phyloP scores from a whole-genome alignment of 2,329 filamentous ascomycete genomes.

The Emmonsiellopsis sp. region DNA sequence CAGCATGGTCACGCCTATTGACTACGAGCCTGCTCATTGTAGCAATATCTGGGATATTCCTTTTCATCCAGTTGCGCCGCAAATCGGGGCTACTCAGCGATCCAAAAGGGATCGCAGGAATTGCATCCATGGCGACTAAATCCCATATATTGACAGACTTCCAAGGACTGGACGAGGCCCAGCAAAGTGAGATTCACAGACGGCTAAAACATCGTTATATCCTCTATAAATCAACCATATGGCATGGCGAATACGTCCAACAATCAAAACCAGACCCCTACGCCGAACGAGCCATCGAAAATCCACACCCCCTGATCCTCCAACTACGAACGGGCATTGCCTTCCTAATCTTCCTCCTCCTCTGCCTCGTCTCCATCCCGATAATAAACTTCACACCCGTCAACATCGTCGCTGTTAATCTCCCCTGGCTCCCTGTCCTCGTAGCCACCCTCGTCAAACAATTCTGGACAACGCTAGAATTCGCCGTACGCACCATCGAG shows the following conservation, averaged over 20 bases:
- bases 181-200: constrained; percentile 37
- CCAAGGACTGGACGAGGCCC: constrained; percentile 35
- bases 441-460: constrained; percentile 39
- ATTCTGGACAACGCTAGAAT: constrained; percentile 40
- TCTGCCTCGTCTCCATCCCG: constrained; percentile 32
- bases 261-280: constrained; percentile 22
- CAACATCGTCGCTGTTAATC: constrained; percentile 28
- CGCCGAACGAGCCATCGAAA: constrained; percentile 22
- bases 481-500: constrained; percentile 40
- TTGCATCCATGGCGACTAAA: constrained; percentile 42
- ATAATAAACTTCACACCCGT: constrained; percentile 34
- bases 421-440: constrained; percentile 38
- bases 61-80: constrained; percentile 38
- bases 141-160: constrained; percentile 42
- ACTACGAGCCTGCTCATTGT: constrained; percentile 33
- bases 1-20: constrained; percentile 37
- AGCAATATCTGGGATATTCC: constrained; percentile 31
- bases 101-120: constrained; percentile 42
- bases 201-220: constrained; percentile 39
- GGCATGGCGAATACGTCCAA: constrained; percentile 41
- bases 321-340: constrained; percentile 29
- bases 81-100: constrained; percentile 41
- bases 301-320: constrained; percentile 39
- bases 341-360: constrained; percentile 32
- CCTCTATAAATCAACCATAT: constrained; percentile 42